A percentile compares a stretch with the other conserved stretches of the same genome.
phyloP scores from a whole-genome alignment of 164 flowering plant species.

The Magnolia kwangsiensis region DNA sequence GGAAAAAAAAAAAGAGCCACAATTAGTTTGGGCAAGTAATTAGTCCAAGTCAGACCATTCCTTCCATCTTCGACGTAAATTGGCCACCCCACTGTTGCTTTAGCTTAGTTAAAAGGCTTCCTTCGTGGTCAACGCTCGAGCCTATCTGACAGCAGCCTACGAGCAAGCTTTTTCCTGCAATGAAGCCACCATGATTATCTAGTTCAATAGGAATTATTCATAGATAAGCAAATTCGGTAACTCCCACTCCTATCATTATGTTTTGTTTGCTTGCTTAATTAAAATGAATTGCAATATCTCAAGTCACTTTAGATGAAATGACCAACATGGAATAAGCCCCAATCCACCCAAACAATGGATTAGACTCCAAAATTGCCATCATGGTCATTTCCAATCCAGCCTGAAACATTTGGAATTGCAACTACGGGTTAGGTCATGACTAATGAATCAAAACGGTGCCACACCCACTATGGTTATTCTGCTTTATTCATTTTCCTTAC shows the following conservation, averaged over 20 bases:
- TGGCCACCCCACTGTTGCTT: slow-evolving; percentile 2
- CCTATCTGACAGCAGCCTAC: slow-evolving; percentile 1
- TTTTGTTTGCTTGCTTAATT: not conserved
- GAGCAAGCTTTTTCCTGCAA: slow-evolving; percentile 4
- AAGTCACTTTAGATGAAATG: not conserved
- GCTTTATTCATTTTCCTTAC: not conserved
- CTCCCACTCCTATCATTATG: not conserved
- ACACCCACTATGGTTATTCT: not conserved
- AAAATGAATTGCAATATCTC: not conserved
- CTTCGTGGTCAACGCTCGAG: not conserved
- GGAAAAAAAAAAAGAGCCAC: not conserved
- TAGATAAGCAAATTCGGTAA: not conserved
- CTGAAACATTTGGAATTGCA: no score
- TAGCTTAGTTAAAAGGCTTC: not conserved
- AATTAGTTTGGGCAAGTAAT: no score
- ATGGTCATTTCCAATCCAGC: not conserved
- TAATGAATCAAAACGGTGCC: not conserved
- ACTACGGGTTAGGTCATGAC: not conserved
- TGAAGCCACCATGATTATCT: not conserved
- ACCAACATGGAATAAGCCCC: not conserved
- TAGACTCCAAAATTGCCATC: not conserved
- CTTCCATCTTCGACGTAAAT: not conserved
- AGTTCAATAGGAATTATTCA: not conserved
- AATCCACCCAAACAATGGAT: not conserved
- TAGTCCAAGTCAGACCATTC: not conserved